Conservation (phyloP, 2,329 filamentous ascomycete genomes). For the Cladosporium sp. region DNA sequence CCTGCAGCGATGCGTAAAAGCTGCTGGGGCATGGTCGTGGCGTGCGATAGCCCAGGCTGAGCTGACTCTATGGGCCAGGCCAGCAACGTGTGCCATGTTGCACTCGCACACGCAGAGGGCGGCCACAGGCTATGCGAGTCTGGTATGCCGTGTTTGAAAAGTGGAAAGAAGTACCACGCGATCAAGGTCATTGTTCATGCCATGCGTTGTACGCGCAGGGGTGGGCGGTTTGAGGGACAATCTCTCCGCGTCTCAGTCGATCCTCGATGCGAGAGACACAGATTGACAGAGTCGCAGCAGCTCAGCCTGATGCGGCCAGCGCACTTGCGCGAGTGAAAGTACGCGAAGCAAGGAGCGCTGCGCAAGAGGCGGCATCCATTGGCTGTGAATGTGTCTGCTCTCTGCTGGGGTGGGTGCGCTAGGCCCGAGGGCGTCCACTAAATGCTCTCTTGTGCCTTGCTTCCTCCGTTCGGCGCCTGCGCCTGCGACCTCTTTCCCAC, state of each 20-base stretch:
- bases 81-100: neutral
- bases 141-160: neutral
- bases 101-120: neutral
- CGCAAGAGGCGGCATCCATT: neutral
- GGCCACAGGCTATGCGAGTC: neutral
- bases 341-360: conserved; percentile 1
- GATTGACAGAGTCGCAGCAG: too few species aligned
- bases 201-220: conserved; percentile 1
- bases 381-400: neutral
- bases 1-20: neutral
- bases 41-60: neutral
- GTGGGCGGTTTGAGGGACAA: neutral
- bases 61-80: neutral
- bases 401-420: neutral
- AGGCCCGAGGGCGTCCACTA: neutral
- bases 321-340: neutral
- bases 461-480: neutral
- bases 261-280: neutral
- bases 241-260: conserved; percentile 10
- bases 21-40: neutral
- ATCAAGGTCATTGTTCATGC: neutral
- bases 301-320: neutral
- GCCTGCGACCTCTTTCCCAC: neutral
- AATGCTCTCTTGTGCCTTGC: conserved; percentile 1
- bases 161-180: neutral